phyloP scores from a whole-genome alignment of 306 rosid species.

The Vigna reflexopilosa region DNA sequence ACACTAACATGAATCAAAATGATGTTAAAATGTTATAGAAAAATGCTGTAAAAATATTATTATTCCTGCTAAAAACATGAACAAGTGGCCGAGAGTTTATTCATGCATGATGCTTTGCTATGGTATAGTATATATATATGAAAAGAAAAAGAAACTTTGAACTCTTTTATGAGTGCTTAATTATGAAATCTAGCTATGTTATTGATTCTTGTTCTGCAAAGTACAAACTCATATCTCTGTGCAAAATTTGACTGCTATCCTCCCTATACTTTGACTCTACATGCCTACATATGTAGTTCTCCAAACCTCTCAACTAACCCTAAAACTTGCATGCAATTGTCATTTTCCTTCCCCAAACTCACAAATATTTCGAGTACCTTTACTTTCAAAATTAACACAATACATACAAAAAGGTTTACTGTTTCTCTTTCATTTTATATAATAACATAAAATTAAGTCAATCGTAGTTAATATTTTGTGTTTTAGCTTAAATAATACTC shows the following conservation, averaged over 20 bases:
- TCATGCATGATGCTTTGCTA: neutral
- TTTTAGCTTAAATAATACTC: too few species aligned
- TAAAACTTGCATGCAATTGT: neutral
- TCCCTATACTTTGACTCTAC: neutral
- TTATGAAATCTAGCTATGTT: neutral
- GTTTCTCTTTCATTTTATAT: too few species aligned
- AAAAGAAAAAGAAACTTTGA: neutral
- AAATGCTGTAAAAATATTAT: too few species aligned
- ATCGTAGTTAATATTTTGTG: too few species aligned
- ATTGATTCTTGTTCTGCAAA: neutral
- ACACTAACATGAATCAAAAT: fast-evolving
- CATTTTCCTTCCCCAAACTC: neutral
- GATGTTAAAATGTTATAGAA: too few species aligned
- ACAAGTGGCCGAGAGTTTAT: neutral
- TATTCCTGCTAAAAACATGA: neutral
- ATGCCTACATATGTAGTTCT: neutral
- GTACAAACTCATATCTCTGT: neutral
- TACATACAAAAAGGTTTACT: too few species aligned
- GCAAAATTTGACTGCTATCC: neutral
- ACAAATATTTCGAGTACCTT: too few species aligned
- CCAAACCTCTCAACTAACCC: neutral
- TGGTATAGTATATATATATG: neutral
- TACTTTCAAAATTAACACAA: too few species aligned
- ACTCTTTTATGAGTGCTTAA: neutral
- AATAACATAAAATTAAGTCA: too few species aligned